These are phyloP conservation scores for Alliaria petiolata DNA, from an alignment of 345 rosid genomes.

Conservation along the genomic window DNA sequence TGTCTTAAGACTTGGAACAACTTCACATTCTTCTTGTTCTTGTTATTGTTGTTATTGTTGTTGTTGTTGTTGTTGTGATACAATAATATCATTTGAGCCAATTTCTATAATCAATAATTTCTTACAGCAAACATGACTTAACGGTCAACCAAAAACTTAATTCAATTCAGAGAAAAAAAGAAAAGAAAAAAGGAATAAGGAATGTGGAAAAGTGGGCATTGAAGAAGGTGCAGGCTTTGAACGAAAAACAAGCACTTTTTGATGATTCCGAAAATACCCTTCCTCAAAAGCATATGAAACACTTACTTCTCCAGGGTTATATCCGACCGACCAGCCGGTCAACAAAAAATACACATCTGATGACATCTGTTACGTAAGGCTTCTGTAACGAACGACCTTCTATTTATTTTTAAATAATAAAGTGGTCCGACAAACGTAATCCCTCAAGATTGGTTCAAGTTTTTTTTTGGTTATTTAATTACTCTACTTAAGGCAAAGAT, in stretches of 20 bases:
- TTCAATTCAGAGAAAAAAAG: neutral
- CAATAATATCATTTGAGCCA: neutral
- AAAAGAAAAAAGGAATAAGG: neutral
- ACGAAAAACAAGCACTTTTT: neutral
- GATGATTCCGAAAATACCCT: conserved; percentile 15
- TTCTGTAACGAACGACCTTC: conserved; percentile 27
- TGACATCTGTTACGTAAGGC: conserved; percentile 30
- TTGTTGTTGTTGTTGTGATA: neutral
- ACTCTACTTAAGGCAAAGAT: neutral
- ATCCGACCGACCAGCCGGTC: conserved; percentile 19
- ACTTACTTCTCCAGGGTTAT: neutral
- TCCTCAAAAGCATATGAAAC: neutral
- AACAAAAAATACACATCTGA: conserved; percentile 18
- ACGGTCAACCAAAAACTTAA: neutral
- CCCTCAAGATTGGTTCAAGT: conserved; percentile 14
- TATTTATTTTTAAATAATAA: neutral
- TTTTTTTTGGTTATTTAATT: neutral
- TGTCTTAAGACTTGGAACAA: conserved; percentile 7
- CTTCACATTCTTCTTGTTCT: neutral
- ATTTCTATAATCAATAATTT: neutral
- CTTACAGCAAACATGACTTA: neutral
- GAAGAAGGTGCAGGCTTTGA: conserved; percentile 12
- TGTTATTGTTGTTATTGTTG: neutral
- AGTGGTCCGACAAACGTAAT: conserved; percentile 28
- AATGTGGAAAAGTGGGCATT: conserved; percentile 5